These are phyloP conservation scores for Phytophthora boehmeriae DNA, from an alignment of 352 stramenopile genomes.

Conservation along the genomic window DNA sequence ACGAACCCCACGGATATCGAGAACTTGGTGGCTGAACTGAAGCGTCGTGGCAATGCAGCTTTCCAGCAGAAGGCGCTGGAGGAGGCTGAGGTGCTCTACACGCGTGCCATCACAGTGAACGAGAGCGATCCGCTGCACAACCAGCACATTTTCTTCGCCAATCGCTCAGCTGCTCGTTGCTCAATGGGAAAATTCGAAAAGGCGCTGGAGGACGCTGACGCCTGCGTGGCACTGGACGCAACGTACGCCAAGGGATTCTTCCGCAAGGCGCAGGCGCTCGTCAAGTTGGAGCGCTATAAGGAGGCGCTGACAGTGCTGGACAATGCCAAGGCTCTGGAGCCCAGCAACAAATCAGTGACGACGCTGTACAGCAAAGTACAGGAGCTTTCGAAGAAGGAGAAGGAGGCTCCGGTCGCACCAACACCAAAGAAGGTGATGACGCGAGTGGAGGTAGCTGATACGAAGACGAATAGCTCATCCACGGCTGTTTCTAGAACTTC, in stretches of 20 bases:
- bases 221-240: slow-evolving; percentile 59
- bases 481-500: slow-evolving; percentile 7
- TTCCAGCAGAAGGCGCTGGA: slow-evolving; percentile 87
- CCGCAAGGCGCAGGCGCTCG: slow-evolving; percentile 80
- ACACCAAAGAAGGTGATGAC: slow-evolving; percentile 62
- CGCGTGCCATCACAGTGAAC: slow-evolving; percentile 92
- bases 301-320: slow-evolving; percentile 72
- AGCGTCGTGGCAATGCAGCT: slow-evolving; percentile 86
- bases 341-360: slow-evolving; percentile 73
- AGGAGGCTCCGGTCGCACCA: slow-evolving; percentile 36
- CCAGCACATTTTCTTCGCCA: slow-evolving; percentile 89
- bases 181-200: slow-evolving; percentile 77
- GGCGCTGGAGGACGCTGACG: slow-evolving; percentile 74
- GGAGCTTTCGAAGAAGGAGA: slow-evolving; percentile 66
- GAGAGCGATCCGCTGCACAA: slow-evolving; percentile 51
- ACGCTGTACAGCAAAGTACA: slow-evolving; percentile 69
- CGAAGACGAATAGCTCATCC: slow-evolving; percentile 15
- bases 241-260: slow-evolving; percentile 87
- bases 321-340: slow-evolving; percentile 63
- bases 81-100: slow-evolving; percentile 96
- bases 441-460: slow-evolving; percentile 53
- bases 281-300: slow-evolving; percentile 69
- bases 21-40: slow-evolving; percentile 86
- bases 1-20: slow-evolving; percentile 52
- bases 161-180: slow-evolving; percentile 85